Evolutionary conservation across 768 basidiomycete genomes (phyloP), one percentile per base, ranked within the genome.

Genomic region (Strobilomyces dryophilus): DNA sequence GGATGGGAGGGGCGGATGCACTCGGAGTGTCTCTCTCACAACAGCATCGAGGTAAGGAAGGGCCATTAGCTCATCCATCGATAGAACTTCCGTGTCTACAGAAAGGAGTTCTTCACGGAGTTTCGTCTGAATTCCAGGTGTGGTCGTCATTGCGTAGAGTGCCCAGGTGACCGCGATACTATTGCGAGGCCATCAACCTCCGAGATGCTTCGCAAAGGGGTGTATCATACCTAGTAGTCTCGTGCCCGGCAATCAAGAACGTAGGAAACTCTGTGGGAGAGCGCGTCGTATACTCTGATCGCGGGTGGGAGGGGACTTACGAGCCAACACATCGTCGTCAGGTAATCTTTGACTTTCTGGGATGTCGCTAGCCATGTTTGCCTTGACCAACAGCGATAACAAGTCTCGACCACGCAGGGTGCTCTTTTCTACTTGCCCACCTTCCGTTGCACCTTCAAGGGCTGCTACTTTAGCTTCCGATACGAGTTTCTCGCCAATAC

Each of bases 11-110:
- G 83, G 82, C 0, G 82, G 53, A 29, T 60, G 41, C 2, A 83
- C 42, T 0, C 85, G 78, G 50, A 87, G 66, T 0, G 76, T 79
- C 67, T 87, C 85, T 14, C 80, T 76, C 2, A 85, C 76, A 12
- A 86, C 77, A 18, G 71, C 73, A 57, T 89, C 89, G 12, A 91
- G 80, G 61, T 86, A 88, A 0, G 84, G 78, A 6, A 92, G 72
- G 2, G 76, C 71, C 51, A 79, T 78, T 1, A 91, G 75, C 40
- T 84, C 76, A 29, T 90, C 87, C 82, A 88, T 87, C 1, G 77
- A 76, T 1, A 85, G 85, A 1, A 69, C 78, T 14, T 85, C 80
- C 0, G 80, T 81, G 3, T 72, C 60, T 10, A 84, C 69, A 0
- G 70, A 61, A 14, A 79, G 64, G 0, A 85, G 69, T 61, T 90